A percentile compares a stretch with the other conserved stretches of the same genome.
phyloP scores from a whole-genome alignment of 1,139 yeast genomes.

The Yamadazyma atlantica region DNA sequence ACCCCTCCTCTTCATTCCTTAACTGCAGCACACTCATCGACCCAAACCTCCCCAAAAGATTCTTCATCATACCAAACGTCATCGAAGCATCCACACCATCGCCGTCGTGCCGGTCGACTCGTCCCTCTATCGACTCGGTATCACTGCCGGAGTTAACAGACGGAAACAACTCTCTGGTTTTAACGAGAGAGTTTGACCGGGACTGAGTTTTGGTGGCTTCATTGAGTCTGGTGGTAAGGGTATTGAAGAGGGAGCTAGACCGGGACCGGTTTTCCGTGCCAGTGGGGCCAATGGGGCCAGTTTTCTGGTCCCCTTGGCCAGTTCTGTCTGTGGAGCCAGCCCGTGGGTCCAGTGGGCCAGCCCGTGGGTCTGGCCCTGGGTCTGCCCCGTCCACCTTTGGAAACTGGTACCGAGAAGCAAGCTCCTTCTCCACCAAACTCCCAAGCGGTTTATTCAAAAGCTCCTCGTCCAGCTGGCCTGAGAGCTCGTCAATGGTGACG shows the following conservation, averaged over 20 bases:
- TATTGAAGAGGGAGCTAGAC: constrained; percentile 40
- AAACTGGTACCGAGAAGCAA: constrained; percentile 29
- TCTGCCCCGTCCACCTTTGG: constrained; percentile 21
- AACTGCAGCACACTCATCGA: constrained; percentile 23
- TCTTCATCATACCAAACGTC: constrained; percentile 31
- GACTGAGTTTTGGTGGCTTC: constrained; percentile 28
- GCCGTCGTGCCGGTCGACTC: constrained; percentile 11
- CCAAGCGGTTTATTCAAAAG: constrained; percentile 21
- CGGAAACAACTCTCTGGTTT: constrained; percentile 31
- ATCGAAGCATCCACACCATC: constrained; percentile 16
- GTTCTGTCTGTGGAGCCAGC: too few relatives aligned
- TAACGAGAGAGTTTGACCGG: constrained; percentile 29
- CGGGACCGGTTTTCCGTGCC: constrained; percentile 38
- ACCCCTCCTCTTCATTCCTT: constrained; percentile 16
- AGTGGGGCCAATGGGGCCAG: too few relatives aligned
- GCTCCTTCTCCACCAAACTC: constrained; percentile 35
- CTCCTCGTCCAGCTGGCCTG: constrained; percentile 15
- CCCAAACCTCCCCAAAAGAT: constrained; percentile 35
- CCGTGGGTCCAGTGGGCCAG: too few relatives aligned
- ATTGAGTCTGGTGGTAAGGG: constrained; percentile 30
- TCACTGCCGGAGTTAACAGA: constrained; percentile 18
- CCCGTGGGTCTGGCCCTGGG: too few relatives aligned
- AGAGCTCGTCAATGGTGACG: constrained; percentile 34
- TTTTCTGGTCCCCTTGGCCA: too few relatives aligned
- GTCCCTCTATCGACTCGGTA: constrained; percentile 3